Base-by-base conservation (phyloP, 1,284 basidiomycete genomes). In the Leccinum subfulvum region DNA sequence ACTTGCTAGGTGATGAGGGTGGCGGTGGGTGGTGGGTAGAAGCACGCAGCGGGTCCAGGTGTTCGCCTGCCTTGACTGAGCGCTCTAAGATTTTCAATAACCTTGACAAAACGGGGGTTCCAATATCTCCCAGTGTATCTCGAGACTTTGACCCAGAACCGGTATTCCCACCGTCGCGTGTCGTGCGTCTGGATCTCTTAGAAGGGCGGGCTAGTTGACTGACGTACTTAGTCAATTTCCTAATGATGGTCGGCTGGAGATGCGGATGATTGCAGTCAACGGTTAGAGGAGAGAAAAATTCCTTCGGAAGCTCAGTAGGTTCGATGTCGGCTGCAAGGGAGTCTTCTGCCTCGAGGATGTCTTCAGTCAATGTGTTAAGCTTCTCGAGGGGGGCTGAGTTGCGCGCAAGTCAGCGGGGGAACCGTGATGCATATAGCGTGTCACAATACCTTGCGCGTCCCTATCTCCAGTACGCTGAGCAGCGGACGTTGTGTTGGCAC, bases 301-400 rank as follows among this genome's bases (percentile, higher is more conserved):
- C 84, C 23, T 78, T 68, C 9, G 87, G 82, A 13, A 94, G 76
- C 61, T 87, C 84, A 13, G 77, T 71, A 4, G 79, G 66, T 47
- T 85, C 82, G 1, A 84, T 78, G 63, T 91, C 88, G 1, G 88
- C 81, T 2, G 90, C 84, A 21, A 97, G 80, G 0, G 84, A 75
- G 71, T 97, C 95, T 71, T 96, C 91, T 0, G 94, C 92, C 72
- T 96, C 93, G 67, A 96, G 92, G 21, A 97, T 84, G 62, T 96
- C 93, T 64, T 96, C 93, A 1, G 96, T 79, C 18, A 90, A 73
- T 6, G 81, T 81, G 4, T 80, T 81, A 5, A 97, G 80, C 71
- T 91, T 95, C 70, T 93, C 88, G 7, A 93, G 76, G 0, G 90
- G 87, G 1, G 76, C 90, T 93, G 28, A 35, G 16, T 59, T 23